Evolutionary conservation across 1,284 basidiomycete species (phyloP).

Genomic region (Schizophyllum commune): DNA sequence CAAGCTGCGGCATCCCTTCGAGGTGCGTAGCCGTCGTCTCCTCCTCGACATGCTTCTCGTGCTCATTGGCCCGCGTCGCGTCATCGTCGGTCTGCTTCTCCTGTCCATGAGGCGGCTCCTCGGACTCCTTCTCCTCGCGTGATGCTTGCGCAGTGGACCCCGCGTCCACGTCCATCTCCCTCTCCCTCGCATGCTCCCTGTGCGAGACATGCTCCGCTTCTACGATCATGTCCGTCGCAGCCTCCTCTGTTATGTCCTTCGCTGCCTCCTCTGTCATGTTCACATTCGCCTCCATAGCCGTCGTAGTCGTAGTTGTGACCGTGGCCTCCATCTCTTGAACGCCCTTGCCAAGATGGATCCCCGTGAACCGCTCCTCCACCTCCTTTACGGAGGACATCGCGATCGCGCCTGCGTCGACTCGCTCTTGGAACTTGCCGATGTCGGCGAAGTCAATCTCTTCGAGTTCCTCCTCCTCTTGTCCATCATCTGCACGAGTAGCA

Average conservation of each 20-base stretch:
- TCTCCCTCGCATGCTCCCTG: no score
- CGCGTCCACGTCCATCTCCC: no score
- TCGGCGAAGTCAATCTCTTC: constrained; percentile 64
- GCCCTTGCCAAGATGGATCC: constrained; percentile 16
- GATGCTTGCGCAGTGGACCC: no score
- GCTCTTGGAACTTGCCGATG: constrained; percentile 34
- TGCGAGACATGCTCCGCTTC: not conserved
- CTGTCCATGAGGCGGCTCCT: no score
- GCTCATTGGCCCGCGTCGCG: no score
- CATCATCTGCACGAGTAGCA: no score
- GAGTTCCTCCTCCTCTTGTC: constrained; percentile 29
- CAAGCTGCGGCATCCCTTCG: no score
- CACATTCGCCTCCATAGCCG: not conserved
- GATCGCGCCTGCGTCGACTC: constrained; percentile 22
- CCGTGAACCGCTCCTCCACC: constrained; percentile 36
- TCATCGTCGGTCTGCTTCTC: no score
- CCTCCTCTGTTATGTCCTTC: no score
- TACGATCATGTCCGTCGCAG: not conserved
- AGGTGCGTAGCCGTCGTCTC: no score
- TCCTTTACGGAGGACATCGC: constrained; percentile 8
- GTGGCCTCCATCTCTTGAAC: not conserved
- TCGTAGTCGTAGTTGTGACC: not conserved
- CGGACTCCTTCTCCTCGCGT: no score
- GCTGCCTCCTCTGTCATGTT: not conserved
- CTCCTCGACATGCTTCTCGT: no score